Conservation (phyloP, 2,329 filamentous ascomycete species). For the Aspergillus ochraceus region DNA sequence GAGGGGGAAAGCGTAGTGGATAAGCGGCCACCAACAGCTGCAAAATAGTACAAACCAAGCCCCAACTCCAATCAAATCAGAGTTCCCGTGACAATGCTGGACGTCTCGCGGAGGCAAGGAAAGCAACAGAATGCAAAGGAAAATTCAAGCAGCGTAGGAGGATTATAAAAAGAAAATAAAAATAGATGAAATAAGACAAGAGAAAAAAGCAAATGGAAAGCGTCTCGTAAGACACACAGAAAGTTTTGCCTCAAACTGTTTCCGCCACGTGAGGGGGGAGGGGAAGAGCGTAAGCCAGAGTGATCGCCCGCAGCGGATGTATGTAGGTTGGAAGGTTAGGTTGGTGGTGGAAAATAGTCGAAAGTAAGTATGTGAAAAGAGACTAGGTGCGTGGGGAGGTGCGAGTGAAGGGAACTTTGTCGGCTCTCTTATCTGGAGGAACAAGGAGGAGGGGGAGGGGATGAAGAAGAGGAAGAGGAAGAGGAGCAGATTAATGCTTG, state of each 20-base stretch:
- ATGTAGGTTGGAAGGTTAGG: constrained; percentile 7
- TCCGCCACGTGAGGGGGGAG: constrained; percentile 19
- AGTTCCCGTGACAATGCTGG: neutral
- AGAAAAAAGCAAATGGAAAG: neutral
- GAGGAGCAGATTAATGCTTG: constrained; percentile 18
- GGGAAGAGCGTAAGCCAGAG: neutral
- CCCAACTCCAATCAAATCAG: neutral
- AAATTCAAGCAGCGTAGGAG: neutral
- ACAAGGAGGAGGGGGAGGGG: constrained; percentile 5
- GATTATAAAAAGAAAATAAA: constrained; percentile 9
- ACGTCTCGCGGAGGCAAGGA: neutral
- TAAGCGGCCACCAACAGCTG: constrained; percentile 20
- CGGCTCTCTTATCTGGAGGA: constrained; percentile 2
- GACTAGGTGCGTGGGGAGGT: neutral
- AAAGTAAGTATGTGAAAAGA: neutral
- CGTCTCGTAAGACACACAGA: neutral
- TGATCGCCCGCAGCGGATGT: constrained; percentile 12
- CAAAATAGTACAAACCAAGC: constrained; percentile 12
- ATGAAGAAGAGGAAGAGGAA: constrained; percentile 11
- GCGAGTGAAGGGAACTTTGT: neutral
- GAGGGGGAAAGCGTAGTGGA: constrained; percentile 13
- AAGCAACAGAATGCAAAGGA: constrained; percentile 10
- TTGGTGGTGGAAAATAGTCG: too few relatives aligned
- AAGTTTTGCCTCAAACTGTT: constrained; percentile 8
- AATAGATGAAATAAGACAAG: constrained; percentile 2